Conservation (phyloP, 108 stramenopile species). For the Cyclotella choctawhatcheeana region DNA sequence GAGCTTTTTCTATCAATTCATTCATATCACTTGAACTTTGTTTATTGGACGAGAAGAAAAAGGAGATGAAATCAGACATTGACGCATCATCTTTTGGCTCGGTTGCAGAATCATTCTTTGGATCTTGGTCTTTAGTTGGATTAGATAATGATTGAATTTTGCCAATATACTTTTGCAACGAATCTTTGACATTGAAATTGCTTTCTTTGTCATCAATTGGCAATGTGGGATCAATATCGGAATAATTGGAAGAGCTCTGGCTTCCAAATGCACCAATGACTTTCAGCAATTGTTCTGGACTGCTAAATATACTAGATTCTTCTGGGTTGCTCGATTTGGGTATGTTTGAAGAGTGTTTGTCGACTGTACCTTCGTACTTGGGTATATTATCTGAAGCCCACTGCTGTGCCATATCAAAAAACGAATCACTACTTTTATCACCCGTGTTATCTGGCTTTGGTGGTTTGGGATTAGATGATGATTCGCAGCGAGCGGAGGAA, state of each 20-base stretch:
- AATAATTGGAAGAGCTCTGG: not conserved
- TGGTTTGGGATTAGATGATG: constrained; percentile 1
- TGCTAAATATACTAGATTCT: not conserved
- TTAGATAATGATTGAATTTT: constrained; percentile 8
- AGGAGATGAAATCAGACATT: constrained; percentile 27
- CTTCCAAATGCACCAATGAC: constrained; percentile 12
- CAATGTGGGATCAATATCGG: constrained; percentile 7
- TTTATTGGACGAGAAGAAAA: constrained; percentile 21
- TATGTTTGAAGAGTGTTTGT: not conserved
- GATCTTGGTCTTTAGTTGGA: not conserved
- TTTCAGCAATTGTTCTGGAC: constrained; percentile 23
- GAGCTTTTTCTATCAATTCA: constrained; percentile 42
- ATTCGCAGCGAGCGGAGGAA: constrained; percentile 6
- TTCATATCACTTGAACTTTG: constrained; percentile 27
- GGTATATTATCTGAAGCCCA: constrained; percentile 30
- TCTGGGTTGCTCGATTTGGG: not conserved
- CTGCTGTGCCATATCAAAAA: constrained; percentile 47
- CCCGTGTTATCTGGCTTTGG: not conserved
- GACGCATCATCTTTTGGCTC: not conserved
- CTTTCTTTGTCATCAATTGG: not conserved
- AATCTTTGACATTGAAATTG: constrained; percentile 9
- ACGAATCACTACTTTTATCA: constrained; percentile 13
- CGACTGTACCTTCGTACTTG: not conserved
- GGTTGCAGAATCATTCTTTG: not conserved
- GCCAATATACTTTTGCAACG: constrained; percentile 2